phyloP scores from a whole-genome alignment of 148 eudicot species.

The Rhododendron molle region DNA sequence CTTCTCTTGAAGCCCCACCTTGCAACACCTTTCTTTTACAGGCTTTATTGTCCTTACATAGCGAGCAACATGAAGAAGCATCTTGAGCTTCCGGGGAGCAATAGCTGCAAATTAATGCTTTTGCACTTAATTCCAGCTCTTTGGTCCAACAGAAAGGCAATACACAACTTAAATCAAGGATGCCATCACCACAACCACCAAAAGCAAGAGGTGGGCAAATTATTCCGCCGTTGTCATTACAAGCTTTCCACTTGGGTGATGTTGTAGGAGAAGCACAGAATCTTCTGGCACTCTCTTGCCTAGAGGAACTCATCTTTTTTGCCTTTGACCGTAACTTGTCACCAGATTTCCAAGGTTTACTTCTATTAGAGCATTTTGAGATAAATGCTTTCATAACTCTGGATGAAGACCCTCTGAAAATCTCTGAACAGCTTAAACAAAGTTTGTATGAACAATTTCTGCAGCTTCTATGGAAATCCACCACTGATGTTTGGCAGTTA shows the following conservation, averaged over 20 bases:
- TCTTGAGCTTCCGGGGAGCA: slow-evolving; percentile 36
- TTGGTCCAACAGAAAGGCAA: slow-evolving; percentile 59
- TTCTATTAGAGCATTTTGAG: slow-evolving; percentile 16
- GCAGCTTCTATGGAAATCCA: slow-evolving; percentile 88
- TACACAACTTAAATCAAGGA: slow-evolving; percentile 60
- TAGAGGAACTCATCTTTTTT: slow-evolving; percentile 13
- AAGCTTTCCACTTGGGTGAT: slow-evolving; percentile 33
- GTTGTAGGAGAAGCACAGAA: slow-evolving; percentile 23
- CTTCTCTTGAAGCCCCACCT: slow-evolving; percentile 47
- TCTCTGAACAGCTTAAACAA: slow-evolving; percentile 70
- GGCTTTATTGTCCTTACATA: slow-evolving; percentile 36
- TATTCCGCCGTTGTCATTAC: slow-evolving; percentile 38
- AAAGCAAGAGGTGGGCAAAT: slow-evolving; percentile 61
- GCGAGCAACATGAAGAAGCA: slow-evolving; percentile 36
- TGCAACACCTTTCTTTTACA: slow-evolving; percentile 26
- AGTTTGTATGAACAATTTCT: slow-evolving; percentile 72
- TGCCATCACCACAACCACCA: slow-evolving; percentile 71
- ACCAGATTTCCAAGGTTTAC: slow-evolving; percentile 26
- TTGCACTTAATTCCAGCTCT: slow-evolving; percentile 62
- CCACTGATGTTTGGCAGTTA: slow-evolving; percentile 65
- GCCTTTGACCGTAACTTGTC: slow-evolving; percentile 16
- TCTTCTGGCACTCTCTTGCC: slow-evolving; percentile 11
- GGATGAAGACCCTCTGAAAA: slow-evolving; percentile 29
- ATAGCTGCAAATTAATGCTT: slow-evolving; percentile 38
- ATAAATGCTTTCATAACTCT: slow-evolving; percentile 12